phyloP scores from a whole-genome alignment of 257 asterid genomes.

The Nicotiana undulata region DNA sequence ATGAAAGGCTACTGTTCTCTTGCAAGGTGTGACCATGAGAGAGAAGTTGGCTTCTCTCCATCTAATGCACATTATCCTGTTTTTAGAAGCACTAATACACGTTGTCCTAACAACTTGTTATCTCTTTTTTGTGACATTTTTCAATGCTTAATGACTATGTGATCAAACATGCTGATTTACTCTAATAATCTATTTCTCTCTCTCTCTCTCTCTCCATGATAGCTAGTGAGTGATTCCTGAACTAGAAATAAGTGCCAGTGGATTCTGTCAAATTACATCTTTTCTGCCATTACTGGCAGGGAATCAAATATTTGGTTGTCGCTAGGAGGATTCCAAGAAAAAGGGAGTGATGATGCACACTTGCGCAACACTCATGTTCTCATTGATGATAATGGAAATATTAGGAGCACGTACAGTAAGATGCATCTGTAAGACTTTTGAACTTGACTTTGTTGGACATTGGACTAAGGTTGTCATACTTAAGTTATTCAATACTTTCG shows the following conservation, averaged over 20 bases:
- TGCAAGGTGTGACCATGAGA: constrained; percentile 44
- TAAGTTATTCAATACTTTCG: background rate
- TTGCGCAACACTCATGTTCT: constrained; percentile 76
- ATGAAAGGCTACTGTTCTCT: constrained; percentile 67
- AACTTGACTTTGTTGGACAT: constrained; percentile 4
- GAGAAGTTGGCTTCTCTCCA: constrained; percentile 1
- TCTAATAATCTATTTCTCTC: background rate
- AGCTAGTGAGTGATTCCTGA: background rate
- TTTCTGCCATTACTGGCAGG: constrained; percentile 26
- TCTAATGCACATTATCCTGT: background rate
- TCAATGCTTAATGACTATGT: background rate
- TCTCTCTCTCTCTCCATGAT: background rate
- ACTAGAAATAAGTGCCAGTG: background rate
- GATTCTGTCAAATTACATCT: constrained; percentile 7
- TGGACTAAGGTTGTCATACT: background rate
- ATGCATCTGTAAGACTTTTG: constrained; percentile 61
- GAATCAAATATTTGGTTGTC: constrained; percentile 85
- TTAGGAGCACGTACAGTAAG: constrained; percentile 61
- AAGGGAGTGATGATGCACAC: constrained; percentile 67
- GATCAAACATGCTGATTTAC: background rate
- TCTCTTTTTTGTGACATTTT: background rate
- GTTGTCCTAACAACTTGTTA: background rate
- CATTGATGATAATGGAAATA: constrained; percentile 71
- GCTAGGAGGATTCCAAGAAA: constrained; percentile 92
- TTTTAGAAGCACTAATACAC: background rate